These are phyloP conservation scores for Sugiyamaella boreocaroliniensis DNA, from an alignment of 805 yeast species.

Conservation along the genomic window DNA sequence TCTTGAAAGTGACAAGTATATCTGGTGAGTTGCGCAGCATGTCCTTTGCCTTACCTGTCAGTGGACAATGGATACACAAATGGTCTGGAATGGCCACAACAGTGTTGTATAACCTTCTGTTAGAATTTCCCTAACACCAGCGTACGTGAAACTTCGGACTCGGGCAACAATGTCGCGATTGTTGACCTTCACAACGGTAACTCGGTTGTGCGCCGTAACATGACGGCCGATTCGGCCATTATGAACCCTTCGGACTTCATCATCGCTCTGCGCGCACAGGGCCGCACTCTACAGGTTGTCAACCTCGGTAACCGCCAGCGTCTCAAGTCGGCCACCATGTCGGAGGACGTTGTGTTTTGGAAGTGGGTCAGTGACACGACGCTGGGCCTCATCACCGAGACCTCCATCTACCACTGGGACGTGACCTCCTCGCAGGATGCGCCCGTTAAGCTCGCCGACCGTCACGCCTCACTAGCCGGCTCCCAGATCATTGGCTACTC, in stretches of 20 bases:
- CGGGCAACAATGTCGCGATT: slow-evolving; percentile 78
- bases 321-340: slow-evolving; percentile 76
- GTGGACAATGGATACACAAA: no score
- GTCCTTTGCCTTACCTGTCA: no score
- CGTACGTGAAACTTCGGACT: slow-evolving; percentile 38
- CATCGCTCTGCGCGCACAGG: slow-evolving; percentile 91
- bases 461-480: slow-evolving; percentile 69
- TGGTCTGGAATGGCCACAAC: no score
- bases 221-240: slow-evolving; percentile 96
- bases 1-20: slow-evolving; percentile 84
- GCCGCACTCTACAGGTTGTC: slow-evolving; percentile 89
- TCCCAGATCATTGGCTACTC: slow-evolving; percentile 89
- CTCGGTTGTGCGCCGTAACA: slow-evolving; percentile 77
- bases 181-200: slow-evolving; percentile 76
- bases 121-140: slow-evolving; percentile 15
- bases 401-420: slow-evolving; percentile 72
- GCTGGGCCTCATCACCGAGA: slow-evolving; percentile 79
- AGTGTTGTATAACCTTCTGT: no score
- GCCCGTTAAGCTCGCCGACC: slow-evolving; percentile 74
- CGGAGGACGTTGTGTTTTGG: slow-evolving; percentile 92
- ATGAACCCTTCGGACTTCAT: slow-evolving; percentile 89
- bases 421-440: slow-evolving; percentile 67
- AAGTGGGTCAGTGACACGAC: slow-evolving; percentile 73
- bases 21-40: slow-evolving; percentile 50
- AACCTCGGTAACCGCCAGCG: slow-evolving; percentile 82